Evolutionary conservation across 2,329 filamentous ascomycete species (phyloP).

Genomic region (Penicillium rolfsii): DNA sequence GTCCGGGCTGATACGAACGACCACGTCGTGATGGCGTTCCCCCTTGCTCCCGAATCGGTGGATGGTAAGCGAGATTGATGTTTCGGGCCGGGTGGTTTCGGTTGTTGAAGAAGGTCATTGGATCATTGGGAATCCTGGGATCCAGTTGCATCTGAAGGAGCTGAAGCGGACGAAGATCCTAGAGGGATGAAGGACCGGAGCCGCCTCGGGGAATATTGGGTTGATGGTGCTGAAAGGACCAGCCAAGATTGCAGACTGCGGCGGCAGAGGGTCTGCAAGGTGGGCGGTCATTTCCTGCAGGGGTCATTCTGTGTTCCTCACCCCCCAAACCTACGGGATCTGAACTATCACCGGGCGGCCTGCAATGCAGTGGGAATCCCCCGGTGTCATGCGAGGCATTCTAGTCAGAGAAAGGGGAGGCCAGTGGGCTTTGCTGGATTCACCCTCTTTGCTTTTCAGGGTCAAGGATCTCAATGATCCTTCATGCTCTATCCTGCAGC

Average conservation of each 20-base stretch:
- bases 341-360: background rate
- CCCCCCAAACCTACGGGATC: background rate
- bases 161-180: background rate
- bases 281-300: background rate
- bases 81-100: conserved; percentile 10
- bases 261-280: background rate
- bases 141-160: background rate
- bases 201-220: background rate
- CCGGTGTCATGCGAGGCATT: background rate
- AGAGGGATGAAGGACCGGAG: background rate
- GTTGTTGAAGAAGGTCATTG: background rate
- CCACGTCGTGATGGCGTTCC: conserved; percentile 19
- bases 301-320: background rate
- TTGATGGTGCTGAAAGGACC: background rate
- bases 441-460: background rate
- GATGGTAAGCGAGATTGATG: conserved; percentile 27
- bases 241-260: background rate
- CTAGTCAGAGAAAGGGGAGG: background rate
- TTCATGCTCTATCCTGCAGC: background rate
- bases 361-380: background rate
- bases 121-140: background rate
- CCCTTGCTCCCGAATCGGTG: conserved; percentile 19
- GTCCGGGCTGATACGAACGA: conserved; percentile 22
- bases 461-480: background rate
- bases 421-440: background rate